Conservation (phyloP, 352 stramenopile species). For the Aphanomyces cochlioides region DNA sequence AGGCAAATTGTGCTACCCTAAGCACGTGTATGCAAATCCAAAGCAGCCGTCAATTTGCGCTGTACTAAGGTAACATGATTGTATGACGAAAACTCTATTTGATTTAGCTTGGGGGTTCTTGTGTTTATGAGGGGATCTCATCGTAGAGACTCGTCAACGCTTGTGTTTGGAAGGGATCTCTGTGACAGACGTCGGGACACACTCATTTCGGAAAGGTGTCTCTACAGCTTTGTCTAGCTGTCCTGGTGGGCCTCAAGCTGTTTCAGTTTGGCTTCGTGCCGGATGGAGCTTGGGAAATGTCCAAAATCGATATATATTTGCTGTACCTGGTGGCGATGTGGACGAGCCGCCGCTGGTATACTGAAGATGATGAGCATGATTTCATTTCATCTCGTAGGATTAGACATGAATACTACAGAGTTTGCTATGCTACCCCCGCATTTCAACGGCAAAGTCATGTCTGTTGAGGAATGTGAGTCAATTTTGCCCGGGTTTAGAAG, state of each 20-base stretch:
- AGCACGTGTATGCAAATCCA: constrained; percentile 2
- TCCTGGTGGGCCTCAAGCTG: background rate
- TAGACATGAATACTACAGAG: constrained; percentile 8
- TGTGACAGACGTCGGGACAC: background rate
- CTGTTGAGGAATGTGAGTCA: background rate
- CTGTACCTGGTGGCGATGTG: background rate
- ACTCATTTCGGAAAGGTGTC: constrained; percentile 3
- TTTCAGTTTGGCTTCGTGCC: constrained; percentile 4
- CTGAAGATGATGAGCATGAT: background rate
- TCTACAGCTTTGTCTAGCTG: background rate
- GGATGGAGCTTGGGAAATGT: constrained; percentile 9
- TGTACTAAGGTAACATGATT: background rate
- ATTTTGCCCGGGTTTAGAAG: background rate
- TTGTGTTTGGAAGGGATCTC: constrained; percentile 1
- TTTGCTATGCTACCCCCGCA: background rate
- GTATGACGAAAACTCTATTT: background rate
- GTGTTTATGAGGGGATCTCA: background rate
- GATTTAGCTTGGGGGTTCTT: background rate
- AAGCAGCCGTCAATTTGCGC: background rate
- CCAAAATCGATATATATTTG: constrained; percentile 7
- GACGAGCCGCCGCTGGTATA: background rate
- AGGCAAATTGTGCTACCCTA: background rate
- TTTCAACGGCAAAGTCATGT: background rate
- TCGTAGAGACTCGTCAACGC: background rate
- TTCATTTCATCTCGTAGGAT: background rate